Evolutionary conservation across 495 filamentous ascomycete species (phyloP).

Genomic region (Penicillium nucicola): DNA sequence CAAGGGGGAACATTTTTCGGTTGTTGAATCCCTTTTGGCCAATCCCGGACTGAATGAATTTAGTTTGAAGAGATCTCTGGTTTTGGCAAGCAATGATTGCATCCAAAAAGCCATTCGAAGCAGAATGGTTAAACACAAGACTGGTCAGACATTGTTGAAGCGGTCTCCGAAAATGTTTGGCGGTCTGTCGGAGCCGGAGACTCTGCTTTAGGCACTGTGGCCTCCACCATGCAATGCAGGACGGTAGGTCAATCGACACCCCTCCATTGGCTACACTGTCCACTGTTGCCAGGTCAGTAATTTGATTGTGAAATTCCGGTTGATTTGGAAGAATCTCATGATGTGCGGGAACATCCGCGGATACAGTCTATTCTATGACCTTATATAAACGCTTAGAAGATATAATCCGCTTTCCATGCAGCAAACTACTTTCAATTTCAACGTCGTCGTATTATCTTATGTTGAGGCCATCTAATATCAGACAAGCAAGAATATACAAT

Average conservation of each 20-base stretch:
- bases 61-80: background rate
- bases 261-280: no score
- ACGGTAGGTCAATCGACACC: background rate
- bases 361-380: no score
- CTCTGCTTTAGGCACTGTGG: background rate
- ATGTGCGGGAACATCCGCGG: no score
- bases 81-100: background rate
- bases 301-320: no score
- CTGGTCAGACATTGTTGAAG: background rate
- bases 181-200: background rate
- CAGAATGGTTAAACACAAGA: background rate
- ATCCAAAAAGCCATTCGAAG: background rate
- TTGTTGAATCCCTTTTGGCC: slow-evolving; percentile 1
- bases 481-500: background rate
- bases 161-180: background rate
- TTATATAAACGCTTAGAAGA: no score
- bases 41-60: background rate
- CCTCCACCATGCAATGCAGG: background rate
- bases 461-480: no score
- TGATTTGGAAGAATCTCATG: no score
- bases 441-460: background rate
- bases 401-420: no score
- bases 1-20: background rate
- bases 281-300: no score
- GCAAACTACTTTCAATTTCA: background rate